phyloP scores from a whole-genome alignment of 208 protist genomes.

The Strigomonas culicis region DNA sequence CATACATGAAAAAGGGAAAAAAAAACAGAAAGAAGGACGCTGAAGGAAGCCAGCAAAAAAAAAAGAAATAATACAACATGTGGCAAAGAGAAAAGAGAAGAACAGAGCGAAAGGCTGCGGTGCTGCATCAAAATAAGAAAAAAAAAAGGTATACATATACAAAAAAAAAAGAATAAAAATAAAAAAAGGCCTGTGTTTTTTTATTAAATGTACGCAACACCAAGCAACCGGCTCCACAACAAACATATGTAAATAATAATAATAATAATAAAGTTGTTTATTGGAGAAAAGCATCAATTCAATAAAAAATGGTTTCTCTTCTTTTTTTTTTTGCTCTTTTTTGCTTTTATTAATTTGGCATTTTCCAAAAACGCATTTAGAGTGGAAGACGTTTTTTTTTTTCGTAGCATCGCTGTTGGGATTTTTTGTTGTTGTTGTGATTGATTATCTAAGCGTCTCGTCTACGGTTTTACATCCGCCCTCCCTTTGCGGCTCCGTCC shows the following conservation, averaged over 20 bases:
- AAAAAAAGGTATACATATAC: neutral
- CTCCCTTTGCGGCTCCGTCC: too few relatives aligned
- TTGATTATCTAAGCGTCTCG: neutral
- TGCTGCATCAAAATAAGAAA: conserved; percentile 1
- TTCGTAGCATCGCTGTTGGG: neutral
- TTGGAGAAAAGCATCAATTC: neutral
- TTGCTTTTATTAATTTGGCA: neutral
- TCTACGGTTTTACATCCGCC: too few relatives aligned
- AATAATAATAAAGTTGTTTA: neutral
- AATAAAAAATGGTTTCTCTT: neutral
- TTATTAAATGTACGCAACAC: neutral
- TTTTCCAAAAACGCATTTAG: neutral
- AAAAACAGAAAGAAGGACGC: conserved; percentile 6
- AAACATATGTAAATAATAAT: conserved; percentile 1
- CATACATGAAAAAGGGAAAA: conserved; percentile 8
- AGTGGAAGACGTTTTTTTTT: neutral
- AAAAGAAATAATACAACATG: neutral
- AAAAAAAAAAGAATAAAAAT: conserved; percentile 5
- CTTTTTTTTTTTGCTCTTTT: neutral
- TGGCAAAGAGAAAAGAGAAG: neutral
- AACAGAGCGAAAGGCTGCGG: neutral
- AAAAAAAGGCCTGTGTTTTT: neutral
- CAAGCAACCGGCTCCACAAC: too few relatives aligned
- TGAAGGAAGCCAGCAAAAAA: neutral
- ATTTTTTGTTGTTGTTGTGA: neutral